Conservation (phyloP, 768 basidiomycete species). For the Wakefieldia striispora region DNA sequence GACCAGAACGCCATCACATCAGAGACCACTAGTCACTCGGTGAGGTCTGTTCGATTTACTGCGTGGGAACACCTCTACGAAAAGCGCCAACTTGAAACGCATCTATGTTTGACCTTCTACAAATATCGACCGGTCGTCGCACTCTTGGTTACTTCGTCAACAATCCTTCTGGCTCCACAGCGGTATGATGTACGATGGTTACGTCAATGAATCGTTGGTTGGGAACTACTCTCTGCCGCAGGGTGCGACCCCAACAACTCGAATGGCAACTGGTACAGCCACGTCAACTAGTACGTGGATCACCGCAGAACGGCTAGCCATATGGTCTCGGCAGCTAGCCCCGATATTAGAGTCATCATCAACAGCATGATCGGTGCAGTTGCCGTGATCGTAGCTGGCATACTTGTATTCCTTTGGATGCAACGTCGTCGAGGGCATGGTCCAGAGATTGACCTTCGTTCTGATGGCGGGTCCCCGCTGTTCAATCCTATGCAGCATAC, state of each 20-base stretch:
- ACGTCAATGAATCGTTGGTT: slow-evolving; percentile 19
- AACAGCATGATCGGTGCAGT: slow-evolving; percentile 13
- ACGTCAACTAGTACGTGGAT: no score
- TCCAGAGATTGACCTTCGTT: slow-evolving; percentile 3
- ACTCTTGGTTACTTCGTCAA: slow-evolving; percentile 14
- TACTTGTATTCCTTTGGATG: slow-evolving; percentile 9
- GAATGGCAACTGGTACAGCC: background rate
- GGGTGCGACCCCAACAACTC: no score
- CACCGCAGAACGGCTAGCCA: background rate
- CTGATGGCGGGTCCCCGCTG: background rate
- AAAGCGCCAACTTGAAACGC: slow-evolving; percentile 5
- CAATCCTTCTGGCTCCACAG: slow-evolving; percentile 20
- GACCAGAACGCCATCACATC: slow-evolving; percentile 9
- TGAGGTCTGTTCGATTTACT: no score
- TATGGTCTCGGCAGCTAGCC: slow-evolving; percentile 2
- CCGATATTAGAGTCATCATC: slow-evolving; percentile 5
- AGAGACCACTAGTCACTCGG: no score
- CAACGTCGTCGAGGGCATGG: slow-evolving; percentile 8
- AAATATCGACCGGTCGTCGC: slow-evolving; percentile 15
- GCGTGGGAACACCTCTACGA: no score
- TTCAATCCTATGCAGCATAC: background rate
- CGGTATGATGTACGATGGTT: slow-evolving; percentile 26
- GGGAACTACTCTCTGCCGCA: no score
- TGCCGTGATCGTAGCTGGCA: slow-evolving; percentile 3
- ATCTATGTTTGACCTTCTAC: slow-evolving; percentile 25